Evolutionary conservation across 306 rosid genomes (phyloP), one percentile per base, ranked within the genome.

Genomic region (Senna tora): DNA sequence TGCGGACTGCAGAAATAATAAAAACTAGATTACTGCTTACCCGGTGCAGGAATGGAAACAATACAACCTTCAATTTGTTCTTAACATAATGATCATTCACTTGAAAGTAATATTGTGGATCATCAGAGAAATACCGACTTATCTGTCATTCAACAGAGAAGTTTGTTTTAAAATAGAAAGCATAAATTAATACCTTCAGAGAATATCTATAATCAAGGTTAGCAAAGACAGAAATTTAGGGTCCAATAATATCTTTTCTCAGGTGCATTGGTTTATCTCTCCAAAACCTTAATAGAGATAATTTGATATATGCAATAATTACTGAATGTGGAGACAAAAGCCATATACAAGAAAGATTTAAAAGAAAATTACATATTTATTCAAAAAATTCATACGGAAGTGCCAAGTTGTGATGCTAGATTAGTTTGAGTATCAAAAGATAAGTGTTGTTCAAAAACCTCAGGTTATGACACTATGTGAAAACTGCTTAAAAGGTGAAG

Each of bases 41-140:
- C 96, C 99, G 77, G 81, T 94, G 97, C 39, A 94, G 90, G 85
- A 94, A 94, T 25, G 99, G 99, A 50, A 89, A 82, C 72, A 94
- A 84, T 69, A 94, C 92, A 68, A 91, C 96, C 96, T 94, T 94
- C 90, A 94, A 85, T 76, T 94, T 94, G 92, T 94, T 94, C 87
- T 90, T 85, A 62, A 91, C 97, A 77, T 89, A 94, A 28, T 87
- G 99, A 74, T 91, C 96, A 75, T 91, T 94, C 79, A 94, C 97
- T 91, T 94, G 99, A 75, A 91, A 94, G 79, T 94, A 94, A 80
- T 91, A 94, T 79, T 94, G 97, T 33, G 99, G 97, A 84, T 94
- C 97, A 84, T 94, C 97, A 38, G 96, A 94, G 82, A 94, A 91
- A 65, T 89, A 88, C 71, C 91, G 83, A 75, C 91, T 94, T 78